Evolutionary conservation across 2,329 filamentous ascomycete genomes (phyloP), one percentile per base, ranked within the genome.

Genomic region (Colletotrichum spaethianum): DNA sequence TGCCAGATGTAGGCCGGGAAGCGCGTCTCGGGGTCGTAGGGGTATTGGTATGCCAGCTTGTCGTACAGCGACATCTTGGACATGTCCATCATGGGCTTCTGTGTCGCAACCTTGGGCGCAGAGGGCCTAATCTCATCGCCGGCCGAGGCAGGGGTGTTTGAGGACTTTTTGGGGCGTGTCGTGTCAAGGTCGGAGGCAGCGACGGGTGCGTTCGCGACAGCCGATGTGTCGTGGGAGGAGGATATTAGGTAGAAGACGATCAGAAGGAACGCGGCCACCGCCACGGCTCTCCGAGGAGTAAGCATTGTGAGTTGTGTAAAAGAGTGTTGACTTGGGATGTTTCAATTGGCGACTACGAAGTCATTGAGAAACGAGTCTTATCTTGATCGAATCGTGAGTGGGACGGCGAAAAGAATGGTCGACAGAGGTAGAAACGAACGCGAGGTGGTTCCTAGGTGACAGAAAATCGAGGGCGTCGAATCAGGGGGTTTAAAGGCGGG

Each of bases 1-100:
- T 99, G 96, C 96, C 96, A 99, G 79, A 99, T 97, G 86, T 98
- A 98, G 68, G 95, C 95, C 3, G 96, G 96, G 82, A 98, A 98
- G 82, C 96, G 97, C 76, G 87, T 83, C 79, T 95, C 91, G 74
- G 96, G 88, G 78, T 98, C 93, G 86, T 98, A 99, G 26, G 95
- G 94, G 82, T 96, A 98, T 77, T 97, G 93, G 85, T 97, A 98
- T 63, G 92, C 92, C 69, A 99, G 90, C 84, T 96, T 98, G 85
- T 89, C 93, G 87, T 86, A 87, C 64, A 95, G 87, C 20, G 93
- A 91, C 83, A 93, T 91, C 79, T 88, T 89, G 70, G 91, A 90
- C 79, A 94, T 87, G 81, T 96, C 93, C 65, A 91, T 87, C 75
- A 94, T 83, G 63, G 89, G 84, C 77, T 93, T 89, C 79, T 94